Percentiles rank a stretch among this genome's conserved stretches.
phyloP scores from a whole-genome alignment of 495 filamentous ascomycete species.

The Trichoderma orchidacearum region DNA sequence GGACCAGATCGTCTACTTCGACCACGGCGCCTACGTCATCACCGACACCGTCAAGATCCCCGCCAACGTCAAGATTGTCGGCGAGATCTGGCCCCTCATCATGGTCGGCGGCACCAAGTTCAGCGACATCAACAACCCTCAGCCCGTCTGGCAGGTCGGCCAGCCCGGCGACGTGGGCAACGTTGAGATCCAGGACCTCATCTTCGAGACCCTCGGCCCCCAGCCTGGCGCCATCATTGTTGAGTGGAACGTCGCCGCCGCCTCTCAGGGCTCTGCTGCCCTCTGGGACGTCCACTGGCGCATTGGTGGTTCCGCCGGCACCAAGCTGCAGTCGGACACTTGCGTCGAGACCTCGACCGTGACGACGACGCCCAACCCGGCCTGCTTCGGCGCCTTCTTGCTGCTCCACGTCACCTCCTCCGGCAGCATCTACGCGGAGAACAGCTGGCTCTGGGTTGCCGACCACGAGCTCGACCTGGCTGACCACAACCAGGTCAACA shows the following conservation, averaged over 20 bases:
- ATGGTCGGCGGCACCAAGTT: constrained; percentile 66
- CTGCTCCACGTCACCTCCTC: constrained; percentile 63
- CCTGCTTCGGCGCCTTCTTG: constrained; percentile 66
- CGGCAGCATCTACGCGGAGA: constrained; percentile 71
- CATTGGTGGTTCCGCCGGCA: constrained; percentile 70
- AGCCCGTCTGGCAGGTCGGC: constrained; percentile 64
- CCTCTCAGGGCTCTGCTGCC: constrained; percentile 52
- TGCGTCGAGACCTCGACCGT: constrained; percentile 58
- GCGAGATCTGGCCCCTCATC: constrained; percentile 82
- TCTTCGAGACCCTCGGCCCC: constrained; percentile 65
- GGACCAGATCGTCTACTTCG: constrained; percentile 73
- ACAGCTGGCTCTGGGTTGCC: constrained; percentile 90
- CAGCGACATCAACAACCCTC: constrained; percentile 53
- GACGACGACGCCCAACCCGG: constrained; percentile 35
- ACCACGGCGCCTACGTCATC: constrained; percentile 80
- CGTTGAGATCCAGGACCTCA: constrained; percentile 73
- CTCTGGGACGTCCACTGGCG: constrained; percentile 94
- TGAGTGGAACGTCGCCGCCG: constrained; percentile 73
- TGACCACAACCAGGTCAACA: constrained; percentile 71
- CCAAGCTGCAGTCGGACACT: constrained; percentile 59
- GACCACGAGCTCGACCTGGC: constrained; percentile 79
- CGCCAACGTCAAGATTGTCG: constrained; percentile 65
- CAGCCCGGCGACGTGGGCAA: constrained; percentile 61
- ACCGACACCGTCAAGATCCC: constrained; percentile 76
- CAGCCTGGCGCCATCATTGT: constrained; percentile 80